phyloP scores from a whole-genome alignment of 78 protist species.

The Corallochytrium limacisporum region DNA sequence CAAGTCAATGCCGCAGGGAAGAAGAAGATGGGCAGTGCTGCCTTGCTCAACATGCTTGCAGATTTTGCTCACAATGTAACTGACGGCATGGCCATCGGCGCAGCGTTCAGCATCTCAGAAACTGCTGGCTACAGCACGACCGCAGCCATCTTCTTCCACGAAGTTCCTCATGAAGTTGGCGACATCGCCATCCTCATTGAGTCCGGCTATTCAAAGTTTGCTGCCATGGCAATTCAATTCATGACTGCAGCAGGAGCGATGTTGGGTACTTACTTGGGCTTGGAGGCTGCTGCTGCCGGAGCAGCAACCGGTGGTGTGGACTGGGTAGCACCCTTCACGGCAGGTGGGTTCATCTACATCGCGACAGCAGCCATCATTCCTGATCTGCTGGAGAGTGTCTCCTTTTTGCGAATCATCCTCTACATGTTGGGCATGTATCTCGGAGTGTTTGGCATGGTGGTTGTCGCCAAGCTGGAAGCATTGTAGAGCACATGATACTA shows the following conservation, averaged over 20 bases:
- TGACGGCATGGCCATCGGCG: constrained; percentile 54
- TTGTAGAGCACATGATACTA: no score
- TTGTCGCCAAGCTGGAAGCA: no score
- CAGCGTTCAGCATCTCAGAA: constrained; percentile 8
- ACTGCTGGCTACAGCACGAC: constrained; percentile 18
- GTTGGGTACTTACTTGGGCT: constrained; percentile 15
- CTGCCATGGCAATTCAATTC: constrained; percentile 22
- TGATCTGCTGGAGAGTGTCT: neutral
- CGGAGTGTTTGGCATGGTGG: no score
- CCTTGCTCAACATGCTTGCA: constrained; percentile 32
- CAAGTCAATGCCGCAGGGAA: neutral
- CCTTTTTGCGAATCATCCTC: no score
- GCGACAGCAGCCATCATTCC: constrained; percentile 8
- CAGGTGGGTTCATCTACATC: constrained; percentile 48
- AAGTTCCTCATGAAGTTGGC: constrained; percentile 63
- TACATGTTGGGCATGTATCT: no score
- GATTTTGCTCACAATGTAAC: constrained; percentile 51
- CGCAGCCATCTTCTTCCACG: constrained; percentile 37
- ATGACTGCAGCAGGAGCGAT: constrained; percentile 29
- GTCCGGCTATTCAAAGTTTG: constrained; percentile 19
- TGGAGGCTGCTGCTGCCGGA: neutral
- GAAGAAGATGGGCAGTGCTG: neutral
- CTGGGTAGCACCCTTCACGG: constrained; percentile 24
- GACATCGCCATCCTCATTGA: constrained; percentile 47
- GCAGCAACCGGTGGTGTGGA: neutral